Evolutionary conservation across 228 moss, liverwort and hornwort species (phyloP), one percentile per base, ranked within the genome.

Genomic region (Sphagnum magellanicum): DNA sequence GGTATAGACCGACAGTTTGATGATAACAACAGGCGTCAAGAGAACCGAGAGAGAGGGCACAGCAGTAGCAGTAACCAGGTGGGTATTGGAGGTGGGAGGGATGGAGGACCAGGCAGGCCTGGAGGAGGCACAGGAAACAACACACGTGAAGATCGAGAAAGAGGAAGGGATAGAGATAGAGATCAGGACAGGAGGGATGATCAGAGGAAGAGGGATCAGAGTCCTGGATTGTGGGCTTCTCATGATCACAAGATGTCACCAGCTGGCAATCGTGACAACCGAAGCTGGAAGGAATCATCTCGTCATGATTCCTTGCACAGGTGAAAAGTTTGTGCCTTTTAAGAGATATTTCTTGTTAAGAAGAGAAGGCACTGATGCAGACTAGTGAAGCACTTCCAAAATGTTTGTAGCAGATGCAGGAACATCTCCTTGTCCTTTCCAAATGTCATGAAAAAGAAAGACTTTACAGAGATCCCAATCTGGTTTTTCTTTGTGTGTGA

Each of bases 261-360:
- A 68, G 75, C 79, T 70, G 87, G 81, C 73, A 90, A 95, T 51
- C 87, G 90, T 50, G 92, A 92, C 51, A 92, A 95, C 49, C 88
- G 95, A 63, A 85, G 70, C 69, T 87, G 95, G 68, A 95, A 95
- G 77, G 95, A 95, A 52, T 95, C 95, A 48, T 92, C 95, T 62
- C 92, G 95, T 16, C 92, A 84, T 62, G 95, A 92, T 17, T 80
- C 79, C 32, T 76, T 78, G 47, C 81, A 95, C 68, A 87, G 95
- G 95, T 92, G 75, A 12, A 55, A 32, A 32, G 32, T 32, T 32
- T 32, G 32, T 32, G 32, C 32, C 32, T 32, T 32, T 3, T 32
- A 32, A 32, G 32, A 32, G 32, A 32, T 32, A 32, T 32, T 32
- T 32, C 32, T 32, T 32, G 32, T 32, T 32, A 32, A 32, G 32